Percentiles rank a stretch among this genome's conserved stretches.
These are phyloP conservation scores for Eucalyptus dawsonii DNA, from an alignment of 345 rosid species.

Conservation along the genomic window DNA sequence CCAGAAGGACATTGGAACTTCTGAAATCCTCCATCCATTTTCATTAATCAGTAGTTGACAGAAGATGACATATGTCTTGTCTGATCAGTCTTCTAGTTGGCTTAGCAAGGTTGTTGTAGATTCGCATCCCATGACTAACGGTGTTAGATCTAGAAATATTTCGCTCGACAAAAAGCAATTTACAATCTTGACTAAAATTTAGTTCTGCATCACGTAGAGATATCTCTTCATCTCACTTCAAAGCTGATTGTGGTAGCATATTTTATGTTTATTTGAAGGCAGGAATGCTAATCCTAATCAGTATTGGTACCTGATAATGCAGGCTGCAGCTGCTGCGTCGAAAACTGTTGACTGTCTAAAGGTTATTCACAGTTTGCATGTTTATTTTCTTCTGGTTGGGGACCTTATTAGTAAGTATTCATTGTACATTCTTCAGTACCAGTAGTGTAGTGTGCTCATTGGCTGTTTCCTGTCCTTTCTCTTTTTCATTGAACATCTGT, in stretches of 20 bases:
- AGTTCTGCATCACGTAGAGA: not conserved
- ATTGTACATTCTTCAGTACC: not conserved
- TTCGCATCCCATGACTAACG: not conserved
- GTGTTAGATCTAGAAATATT: not conserved
- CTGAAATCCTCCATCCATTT: not conserved
- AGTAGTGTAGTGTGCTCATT: not conserved
- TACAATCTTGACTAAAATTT: not conserved
- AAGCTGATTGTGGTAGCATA: not conserved
- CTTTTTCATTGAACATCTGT: not conserved
- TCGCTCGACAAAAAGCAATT: not conserved
- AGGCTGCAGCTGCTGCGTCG: constrained; percentile 44
- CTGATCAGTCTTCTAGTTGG: not conserved
- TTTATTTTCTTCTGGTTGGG: constrained; percentile 84
- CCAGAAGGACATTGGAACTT: not conserved
- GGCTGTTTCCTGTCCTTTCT: not conserved
- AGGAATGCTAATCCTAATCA: not conserved
- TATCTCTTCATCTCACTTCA: not conserved
- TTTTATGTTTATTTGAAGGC: not conserved
- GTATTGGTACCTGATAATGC: not conserved
- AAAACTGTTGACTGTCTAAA: constrained; percentile 93
- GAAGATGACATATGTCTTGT: not conserved
- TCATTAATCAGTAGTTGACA: not conserved
- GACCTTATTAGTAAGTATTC: constrained; percentile 62
- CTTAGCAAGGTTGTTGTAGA: not conserved
- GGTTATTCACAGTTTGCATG: constrained; percentile 83